Evolutionary conservation across 345 rosid species (phyloP).

Genomic region (Dipteronia sinensis): DNA sequence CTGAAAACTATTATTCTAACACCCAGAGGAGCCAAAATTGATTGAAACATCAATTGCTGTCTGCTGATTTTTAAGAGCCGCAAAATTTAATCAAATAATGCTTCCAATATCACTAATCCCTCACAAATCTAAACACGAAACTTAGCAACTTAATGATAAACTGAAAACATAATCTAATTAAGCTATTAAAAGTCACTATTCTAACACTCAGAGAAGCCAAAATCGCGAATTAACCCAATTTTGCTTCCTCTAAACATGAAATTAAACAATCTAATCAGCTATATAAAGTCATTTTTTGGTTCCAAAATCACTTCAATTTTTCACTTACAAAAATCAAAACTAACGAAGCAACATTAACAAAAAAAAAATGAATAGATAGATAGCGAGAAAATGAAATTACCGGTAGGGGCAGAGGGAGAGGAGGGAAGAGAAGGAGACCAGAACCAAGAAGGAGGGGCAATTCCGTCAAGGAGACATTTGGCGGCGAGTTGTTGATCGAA

Average conservation of each 20-base stretch:
- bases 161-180: too few relatives aligned
- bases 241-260: neutral
- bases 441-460: slow-evolving; percentile 80
- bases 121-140: neutral
- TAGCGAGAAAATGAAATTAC: slow-evolving; percentile 28
- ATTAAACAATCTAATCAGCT: neutral
- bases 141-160: neutral
- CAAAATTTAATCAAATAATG: neutral
- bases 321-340: too few relatives aligned
- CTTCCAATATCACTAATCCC: neutral
- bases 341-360: too few relatives aligned
- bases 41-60: neutral
- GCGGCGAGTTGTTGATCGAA: slow-evolving; percentile 77
- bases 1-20: neutral
- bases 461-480: slow-evolving; percentile 62
- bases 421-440: slow-evolving; percentile 35
- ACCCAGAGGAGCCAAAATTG: neutral
- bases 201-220: neutral
- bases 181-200: neutral
- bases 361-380: neutral
- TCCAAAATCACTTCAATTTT: too few relatives aligned
- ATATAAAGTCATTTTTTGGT: neutral
- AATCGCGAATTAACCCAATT: too few relatives aligned
- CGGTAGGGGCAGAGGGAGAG: slow-evolving; percentile 27
- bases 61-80: neutral